These are phyloP conservation scores for Penicillium sp. DNA, from an alignment of 2,329 filamentous ascomycete genomes.

Conservation along the genomic window DNA sequence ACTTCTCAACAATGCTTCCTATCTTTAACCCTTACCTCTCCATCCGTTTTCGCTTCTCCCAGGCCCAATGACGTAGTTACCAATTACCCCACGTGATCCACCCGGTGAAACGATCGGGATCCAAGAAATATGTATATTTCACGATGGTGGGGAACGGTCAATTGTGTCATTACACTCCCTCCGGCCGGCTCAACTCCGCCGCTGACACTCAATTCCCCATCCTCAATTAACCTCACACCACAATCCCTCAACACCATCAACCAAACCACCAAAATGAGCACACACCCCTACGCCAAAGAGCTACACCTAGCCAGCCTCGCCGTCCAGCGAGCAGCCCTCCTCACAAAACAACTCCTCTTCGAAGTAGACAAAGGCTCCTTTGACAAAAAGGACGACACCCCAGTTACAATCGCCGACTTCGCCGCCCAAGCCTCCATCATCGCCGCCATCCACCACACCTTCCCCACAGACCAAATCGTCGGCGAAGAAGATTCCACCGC, in stretches of 20 bases:
- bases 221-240: neutral
- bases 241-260: neutral
- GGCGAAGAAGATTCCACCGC: constrained; percentile 66
- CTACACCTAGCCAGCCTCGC: constrained; percentile 50
- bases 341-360: constrained; percentile 62
- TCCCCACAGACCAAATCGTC: constrained; percentile 64
- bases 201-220: neutral
- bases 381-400: constrained; percentile 64
- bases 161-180: constrained; percentile 5
- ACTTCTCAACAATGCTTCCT: neutral
- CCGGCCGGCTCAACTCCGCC: neutral
- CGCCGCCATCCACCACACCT: constrained; percentile 59
- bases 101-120: constrained; percentile 16
- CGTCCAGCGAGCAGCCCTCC: constrained; percentile 61
- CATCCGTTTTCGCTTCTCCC: neutral
- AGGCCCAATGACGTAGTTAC: constrained; percentile 2
- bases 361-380: constrained; percentile 58
- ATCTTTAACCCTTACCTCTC: neutral
- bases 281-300: constrained; percentile 43
- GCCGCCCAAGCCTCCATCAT: constrained; percentile 68
- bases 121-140: neutral
- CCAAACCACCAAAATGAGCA: constrained; percentile 32
- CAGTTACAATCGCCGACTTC: constrained; percentile 70
- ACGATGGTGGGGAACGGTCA: neutral
- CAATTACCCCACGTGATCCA: constrained; percentile 18